Evolutionary conservation across 306 rosid species (phyloP).

Genomic region (Morella rubra): DNA sequence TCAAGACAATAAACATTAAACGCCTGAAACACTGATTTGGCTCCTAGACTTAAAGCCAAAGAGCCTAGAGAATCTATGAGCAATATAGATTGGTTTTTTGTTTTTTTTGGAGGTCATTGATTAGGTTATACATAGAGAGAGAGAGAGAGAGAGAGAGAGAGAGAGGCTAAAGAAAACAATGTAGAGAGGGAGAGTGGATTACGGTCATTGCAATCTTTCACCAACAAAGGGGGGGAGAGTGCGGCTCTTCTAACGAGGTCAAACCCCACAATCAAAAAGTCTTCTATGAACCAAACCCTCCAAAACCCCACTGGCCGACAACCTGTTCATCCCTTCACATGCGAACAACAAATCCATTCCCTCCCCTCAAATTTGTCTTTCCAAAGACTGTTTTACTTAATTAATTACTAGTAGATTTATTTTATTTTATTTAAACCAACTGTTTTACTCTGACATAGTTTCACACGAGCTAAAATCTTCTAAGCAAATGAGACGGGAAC

Average conservation of each 20-base stretch:
- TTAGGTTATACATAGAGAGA: not conserved
- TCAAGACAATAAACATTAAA: too few relatives aligned
- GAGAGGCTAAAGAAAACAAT: too few relatives aligned
- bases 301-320: slow-evolving; percentile 54
- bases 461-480: slow-evolving; percentile 11
- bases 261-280: slow-evolving; percentile 49
- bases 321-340: slow-evolving; percentile 51
- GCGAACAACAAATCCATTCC: slow-evolving; percentile 42
- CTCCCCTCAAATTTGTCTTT: not conserved
- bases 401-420: not conserved
- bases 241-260: slow-evolving; percentile 60
- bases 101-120: slow-evolving; percentile 14
- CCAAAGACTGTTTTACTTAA: not conserved
- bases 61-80: slow-evolving; percentile 14
- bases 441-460: not conserved
- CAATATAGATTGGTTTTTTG: slow-evolving; percentile 1
- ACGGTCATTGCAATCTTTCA: slow-evolving; percentile 24
- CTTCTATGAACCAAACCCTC: slow-evolving; percentile 34
- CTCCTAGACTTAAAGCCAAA: slow-evolving; percentile 24
- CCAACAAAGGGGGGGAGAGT: slow-evolving; percentile 18
- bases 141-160: not conserved
- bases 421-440: too few relatives aligned
- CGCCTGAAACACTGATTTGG: not conserved
- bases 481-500: slow-evolving; percentile 3
- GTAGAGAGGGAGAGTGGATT: slow-evolving; percentile 3